Evolutionary conservation across 2,329 filamentous ascomycete species (phyloP), one percentile per base, ranked within the genome.

Genomic region (Hypoxylon sp.): DNA sequence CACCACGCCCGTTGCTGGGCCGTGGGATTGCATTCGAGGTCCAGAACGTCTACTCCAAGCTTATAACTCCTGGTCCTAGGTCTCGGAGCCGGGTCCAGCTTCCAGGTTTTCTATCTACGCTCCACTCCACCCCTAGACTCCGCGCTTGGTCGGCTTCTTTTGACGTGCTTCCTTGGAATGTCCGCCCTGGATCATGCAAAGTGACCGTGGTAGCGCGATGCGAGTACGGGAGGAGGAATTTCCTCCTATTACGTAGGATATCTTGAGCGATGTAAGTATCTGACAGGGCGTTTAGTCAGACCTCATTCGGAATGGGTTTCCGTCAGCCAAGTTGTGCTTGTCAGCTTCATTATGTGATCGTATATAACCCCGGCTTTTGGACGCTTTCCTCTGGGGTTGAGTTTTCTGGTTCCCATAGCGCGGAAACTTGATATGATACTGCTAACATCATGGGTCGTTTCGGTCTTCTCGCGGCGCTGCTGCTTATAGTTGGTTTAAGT

Each of bases 401-500:
- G 50, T 48, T 14, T 35, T 26, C 10, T 31, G 47, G 35, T 65
- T 46, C n/a, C 29, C 26, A 56, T 50, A 37, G 35, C 24, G n/a
- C 11, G 17, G 47, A n/a, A 10, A n/a, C 22, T 44, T 48, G 22
- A 37, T 31, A 46, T 31, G 50, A 58, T 33, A 60, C 37, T 44
- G 31, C 10, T 42, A 24, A 17, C 39, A 68, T 35, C 47, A 77
- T 77, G 76, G 67, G 68, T 74, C 72, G 67, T 59, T 58, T 76
- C 46, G 33, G 63, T 42, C 56, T 29, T 50, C 54, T 76, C 17
- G 56, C 44, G 33, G 59, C 72, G 57, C 69, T 77, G 70, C 73
- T 77, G 10, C 63, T 76, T 42, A 59, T 69, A 72, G 71, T 70
- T 39, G 56, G 71, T 63, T 63, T 70, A 42, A 72, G 75, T 77